Base-by-base conservation (phyloP, 768 basidiomycete species). In the Postia placenta region DNA sequence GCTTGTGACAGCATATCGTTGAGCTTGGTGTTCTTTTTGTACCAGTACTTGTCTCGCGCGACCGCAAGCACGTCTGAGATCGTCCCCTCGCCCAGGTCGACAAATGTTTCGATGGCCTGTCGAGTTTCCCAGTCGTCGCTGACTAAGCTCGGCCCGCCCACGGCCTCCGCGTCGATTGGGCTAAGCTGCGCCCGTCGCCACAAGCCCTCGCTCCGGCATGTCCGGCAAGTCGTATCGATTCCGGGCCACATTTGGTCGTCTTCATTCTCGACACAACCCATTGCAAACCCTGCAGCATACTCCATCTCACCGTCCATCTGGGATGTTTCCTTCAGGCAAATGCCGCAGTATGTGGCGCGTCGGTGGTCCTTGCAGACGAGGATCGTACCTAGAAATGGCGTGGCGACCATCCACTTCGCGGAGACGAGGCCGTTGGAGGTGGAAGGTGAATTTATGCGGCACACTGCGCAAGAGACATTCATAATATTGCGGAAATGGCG, bases 31-130 rank as follows among this genome's bases (percentile, higher is more conserved):
- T 78, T 63, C 35, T 67, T 72, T 30, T 79, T 69, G 42, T 89
- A 61, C 87, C 87, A 90, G 48, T 74, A 69, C 62, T 86, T 85
- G 63, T 89, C 87, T 52, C 78, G 72, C 14, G 83, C 82, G 24
- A 84, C 64, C 25, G 61, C 60, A 27, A 87, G 61, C 19, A 88
- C 80, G 40, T 85, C 81, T 38, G 60, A 56, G 50, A 89, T 75
- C 5, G 71, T 75, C 19, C 87, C 87, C 54, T 89, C 87, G 2
- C 76, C 85, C 22, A 85, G 69, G 49, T 88, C 86, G 33, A 88
- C 64, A 65, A 85, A 90, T n/a, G 75, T 75, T 45, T 85, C 84
- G 11, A 89, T 73, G 7, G 73, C 72, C 56, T 81, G 79, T 38
- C 83, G 74, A 40, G 79, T 79, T 61, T 86, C 84, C 82, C 81